Evolutionary conservation across 768 basidiomycete species (phyloP).

Genomic region (Dioszegia hungarica): DNA sequence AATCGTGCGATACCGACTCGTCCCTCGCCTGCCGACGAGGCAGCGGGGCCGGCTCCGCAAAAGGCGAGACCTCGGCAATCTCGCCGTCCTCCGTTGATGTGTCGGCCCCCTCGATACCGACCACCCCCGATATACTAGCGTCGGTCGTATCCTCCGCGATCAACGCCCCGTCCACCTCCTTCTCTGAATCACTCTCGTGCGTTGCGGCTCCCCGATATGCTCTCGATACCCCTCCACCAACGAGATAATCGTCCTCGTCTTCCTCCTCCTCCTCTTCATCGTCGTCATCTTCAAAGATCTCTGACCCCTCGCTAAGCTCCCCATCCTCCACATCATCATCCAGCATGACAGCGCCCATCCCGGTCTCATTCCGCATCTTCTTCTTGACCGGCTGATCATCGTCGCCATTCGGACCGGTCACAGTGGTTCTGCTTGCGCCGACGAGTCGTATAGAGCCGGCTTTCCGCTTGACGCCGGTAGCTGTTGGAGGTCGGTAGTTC

Average conservation of each 20-base stretch:
- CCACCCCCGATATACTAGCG: background rate
- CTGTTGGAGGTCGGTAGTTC: slow-evolving; percentile 11
- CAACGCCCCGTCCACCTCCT: background rate
- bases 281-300: background rate
- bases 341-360: background rate
- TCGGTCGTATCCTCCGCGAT: background rate
- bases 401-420: slow-evolving; percentile 30
- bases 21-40: background rate
- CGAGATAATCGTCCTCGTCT: background rate
- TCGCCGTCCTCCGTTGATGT: background rate
- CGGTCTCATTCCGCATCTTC: background rate
- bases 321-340: slow-evolving; percentile 16
- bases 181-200: too few relatives aligned
- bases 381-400: background rate
- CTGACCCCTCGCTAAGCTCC: slow-evolving; percentile 6
- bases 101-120: background rate
- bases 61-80: slow-evolving; percentile 9
- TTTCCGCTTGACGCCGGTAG: background rate
- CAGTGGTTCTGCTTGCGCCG: background rate
- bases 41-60: background rate
- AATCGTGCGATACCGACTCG: slow-evolving; percentile 8
- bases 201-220: too few relatives aligned
- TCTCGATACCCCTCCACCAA: background rate
- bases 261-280: slow-evolving; percentile 12
- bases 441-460: background rate